Percentiles rank a stretch among this genome's conserved stretches.
Evolutionary conservation across 75 land plant genomes (phyloP).

Genomic region (Pseudotsuga menziesii): DNA sequence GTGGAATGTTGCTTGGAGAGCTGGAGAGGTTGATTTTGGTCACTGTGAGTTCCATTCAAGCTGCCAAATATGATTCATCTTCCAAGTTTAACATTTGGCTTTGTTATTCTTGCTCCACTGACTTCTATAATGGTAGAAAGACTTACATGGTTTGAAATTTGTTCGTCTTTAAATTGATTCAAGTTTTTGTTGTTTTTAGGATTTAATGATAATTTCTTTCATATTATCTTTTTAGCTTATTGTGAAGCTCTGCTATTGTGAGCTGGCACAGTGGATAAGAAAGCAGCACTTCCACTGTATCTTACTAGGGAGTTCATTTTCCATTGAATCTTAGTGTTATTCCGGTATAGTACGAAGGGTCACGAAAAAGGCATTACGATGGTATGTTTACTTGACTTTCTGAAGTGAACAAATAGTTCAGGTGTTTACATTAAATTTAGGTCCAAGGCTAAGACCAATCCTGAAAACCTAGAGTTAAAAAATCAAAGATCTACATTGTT

Average conservation of each 20-base stretch:
- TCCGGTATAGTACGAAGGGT: background rate
- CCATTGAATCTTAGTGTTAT: background rate
- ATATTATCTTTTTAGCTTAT: background rate
- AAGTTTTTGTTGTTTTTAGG: background rate
- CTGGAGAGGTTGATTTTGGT: background rate
- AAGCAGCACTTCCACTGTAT: background rate
- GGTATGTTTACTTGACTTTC: background rate
- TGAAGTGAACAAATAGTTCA: background rate
- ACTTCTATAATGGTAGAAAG: background rate
- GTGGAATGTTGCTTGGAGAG: conserved; percentile 1
- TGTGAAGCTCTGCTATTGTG: background rate
- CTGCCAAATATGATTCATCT: background rate
- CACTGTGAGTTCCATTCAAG: background rate
- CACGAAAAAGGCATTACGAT: background rate
- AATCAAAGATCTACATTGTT: background rate
- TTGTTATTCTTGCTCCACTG: background rate
- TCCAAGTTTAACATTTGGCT: background rate
- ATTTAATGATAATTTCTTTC: background rate
- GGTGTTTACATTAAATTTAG: background rate
- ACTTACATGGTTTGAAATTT: background rate
- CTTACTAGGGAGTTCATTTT: background rate
- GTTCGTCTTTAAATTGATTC: background rate
- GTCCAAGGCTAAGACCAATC: too few relatives aligned
- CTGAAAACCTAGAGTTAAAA: background rate
- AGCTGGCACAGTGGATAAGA: background rate